Evolutionary conservation across 148 eudicot species (phyloP), one percentile per base, ranked within the genome.

Genomic region (Fagopyrum tataricum): DNA sequence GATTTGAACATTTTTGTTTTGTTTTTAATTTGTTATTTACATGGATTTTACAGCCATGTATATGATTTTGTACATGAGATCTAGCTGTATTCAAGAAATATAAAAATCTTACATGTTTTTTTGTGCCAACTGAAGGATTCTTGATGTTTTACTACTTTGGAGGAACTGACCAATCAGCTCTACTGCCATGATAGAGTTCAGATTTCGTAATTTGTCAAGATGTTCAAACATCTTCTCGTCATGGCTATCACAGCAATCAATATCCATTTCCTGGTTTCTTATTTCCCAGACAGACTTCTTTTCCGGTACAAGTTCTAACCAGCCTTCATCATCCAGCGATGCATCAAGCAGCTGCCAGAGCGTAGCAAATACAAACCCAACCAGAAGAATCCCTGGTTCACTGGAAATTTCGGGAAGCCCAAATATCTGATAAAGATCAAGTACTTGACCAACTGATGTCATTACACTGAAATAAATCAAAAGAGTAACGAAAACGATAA

Each of bases 311-410:
- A 85, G 88, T 71, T 89, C 92, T 75, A 92, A 77, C 73, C 91
- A 82, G 73, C 92, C 96, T 82, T 92, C 97, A 79, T 95, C 99
- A 74, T 87, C 97, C 58, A 95, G 76, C 75, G 95, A 83, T 66
- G 91, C 96, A 70, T 95, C 99, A 71, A 95, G 85, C 71, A 95
- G 81, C 84, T 95, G 97, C 86, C 96, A 90, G 64, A 90, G 85
- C 73, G 82, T 80, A 24, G 92, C 77, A 76, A 91, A 90, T 55
- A 88, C 56, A 74, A 79, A 88, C 69, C 84, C 84, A 71, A 91
- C 90, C 73, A 90, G 71, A 61, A 86, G 72, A 74, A 82, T 62
- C 71, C 85, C 89, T 71, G 92, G 89, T 71, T 87, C 90, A 73
- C 73, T 80, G 72, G 86, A 88, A 73, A 72, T 79, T 66, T 77